These are phyloP conservation scores for Pleurotus platypus DNA, from an alignment of 768 basidiomycete species.

Conservation along the genomic window DNA sequence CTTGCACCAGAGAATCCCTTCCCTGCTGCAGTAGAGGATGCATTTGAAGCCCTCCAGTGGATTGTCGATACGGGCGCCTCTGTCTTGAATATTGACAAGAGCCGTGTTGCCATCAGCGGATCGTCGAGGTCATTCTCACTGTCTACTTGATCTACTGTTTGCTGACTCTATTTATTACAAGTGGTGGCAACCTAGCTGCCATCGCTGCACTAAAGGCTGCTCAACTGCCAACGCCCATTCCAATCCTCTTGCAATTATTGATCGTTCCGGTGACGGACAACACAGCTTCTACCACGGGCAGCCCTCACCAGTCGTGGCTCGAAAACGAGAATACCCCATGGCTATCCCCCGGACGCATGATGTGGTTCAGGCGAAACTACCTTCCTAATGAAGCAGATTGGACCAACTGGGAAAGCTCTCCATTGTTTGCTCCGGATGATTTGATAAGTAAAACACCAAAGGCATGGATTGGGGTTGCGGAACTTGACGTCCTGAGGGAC, in stretches of 20 bases:
- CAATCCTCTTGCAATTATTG: slow-evolving; percentile 58
- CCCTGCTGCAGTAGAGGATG: slow-evolving; percentile 69
- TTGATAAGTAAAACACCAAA: slow-evolving; percentile 47
- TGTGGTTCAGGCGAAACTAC: slow-evolving; percentile 72
- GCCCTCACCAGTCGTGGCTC: slow-evolving; percentile 39
- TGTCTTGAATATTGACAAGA: slow-evolving; percentile 43
- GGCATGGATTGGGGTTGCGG: slow-evolving; percentile 62
- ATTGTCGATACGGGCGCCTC: slow-evolving; percentile 43
- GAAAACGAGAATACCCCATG: slow-evolving; percentile 56
- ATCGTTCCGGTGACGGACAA: slow-evolving; percentile 75
- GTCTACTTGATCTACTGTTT: background rate
- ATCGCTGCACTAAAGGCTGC: slow-evolving; percentile 63
- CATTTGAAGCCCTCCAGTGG: slow-evolving; percentile 66
- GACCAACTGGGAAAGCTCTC: slow-evolving; percentile 67
- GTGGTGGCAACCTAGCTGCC: slow-evolving; percentile 70
- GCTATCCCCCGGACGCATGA: slow-evolving; percentile 61
- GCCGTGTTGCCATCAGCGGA: slow-evolving; percentile 67
- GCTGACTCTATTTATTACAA: slow-evolving; percentile 17
- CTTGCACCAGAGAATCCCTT: slow-evolving; percentile 70
- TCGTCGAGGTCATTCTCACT: slow-evolving; percentile 55
- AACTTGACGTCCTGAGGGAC: slow-evolving; percentile 62
- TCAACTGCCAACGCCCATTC: slow-evolving; percentile 42
- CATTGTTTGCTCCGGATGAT: slow-evolving; percentile 61
- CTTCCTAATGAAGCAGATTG: slow-evolving; percentile 59
- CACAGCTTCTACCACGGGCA: slow-evolving; percentile 42